phyloP scores from a whole-genome alignment of 768 basidiomycete species.

The Guyanaporus albipodus region DNA sequence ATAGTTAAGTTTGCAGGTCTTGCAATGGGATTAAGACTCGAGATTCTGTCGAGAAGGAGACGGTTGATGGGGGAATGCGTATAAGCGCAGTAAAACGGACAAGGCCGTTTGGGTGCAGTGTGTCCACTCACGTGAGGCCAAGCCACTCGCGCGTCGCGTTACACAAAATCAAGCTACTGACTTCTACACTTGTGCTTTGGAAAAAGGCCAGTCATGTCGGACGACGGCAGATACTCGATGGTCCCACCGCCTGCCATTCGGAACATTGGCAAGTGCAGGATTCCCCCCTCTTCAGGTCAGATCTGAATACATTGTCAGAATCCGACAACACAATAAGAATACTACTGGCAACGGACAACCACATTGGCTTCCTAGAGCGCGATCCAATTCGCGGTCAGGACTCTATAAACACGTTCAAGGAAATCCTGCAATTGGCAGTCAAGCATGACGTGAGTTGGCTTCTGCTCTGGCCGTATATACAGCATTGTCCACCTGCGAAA shows the following conservation, averaged over 20 bases:
- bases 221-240: conserved; percentile 21
- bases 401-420: conserved; percentile 91
- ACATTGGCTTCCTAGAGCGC: conserved; percentile 91
- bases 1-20: neutral
- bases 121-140: conserved; percentile 18
- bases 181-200: neutral
- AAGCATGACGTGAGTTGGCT: conserved; percentile 71
- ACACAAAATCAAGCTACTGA: neutral
- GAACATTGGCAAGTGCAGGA: conserved; percentile 35
- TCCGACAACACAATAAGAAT: conserved; percentile 72
- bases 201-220: conserved; percentile 20
- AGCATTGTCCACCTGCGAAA: neutral
- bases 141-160: conserved; percentile 10
- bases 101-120: no score
- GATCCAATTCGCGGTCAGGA: conserved; percentile 95
- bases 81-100: conserved; percentile 11
- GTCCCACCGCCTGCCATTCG: conserved; percentile 35
- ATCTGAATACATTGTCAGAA: conserved; percentile 34
- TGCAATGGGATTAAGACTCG: neutral
- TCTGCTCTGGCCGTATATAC: neutral
- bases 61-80: no score
- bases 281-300: neutral
- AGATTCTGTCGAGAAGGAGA: neutral
- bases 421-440: conserved; percentile 87
- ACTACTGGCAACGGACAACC: conserved; percentile 92